Evolutionary conservation across 305 asterid species (phyloP).

Genomic region (Fraxinus sp.): DNA sequence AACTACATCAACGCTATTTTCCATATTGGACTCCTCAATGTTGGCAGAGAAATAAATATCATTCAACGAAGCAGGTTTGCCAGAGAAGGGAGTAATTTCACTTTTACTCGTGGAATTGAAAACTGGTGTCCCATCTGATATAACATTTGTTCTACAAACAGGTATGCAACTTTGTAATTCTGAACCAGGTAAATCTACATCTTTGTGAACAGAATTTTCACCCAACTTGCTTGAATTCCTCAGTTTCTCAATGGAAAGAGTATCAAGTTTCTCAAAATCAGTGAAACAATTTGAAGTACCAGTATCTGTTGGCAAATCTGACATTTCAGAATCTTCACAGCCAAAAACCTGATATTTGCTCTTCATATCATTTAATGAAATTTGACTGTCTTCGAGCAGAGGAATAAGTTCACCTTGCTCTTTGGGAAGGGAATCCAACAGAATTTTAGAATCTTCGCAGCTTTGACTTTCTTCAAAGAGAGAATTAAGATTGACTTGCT

Average conservation of each 20-base stretch:
- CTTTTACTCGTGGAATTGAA: slow-evolving; percentile 20
- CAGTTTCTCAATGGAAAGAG: slow-evolving; percentile 28
- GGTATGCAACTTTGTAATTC: slow-evolving; percentile 26
- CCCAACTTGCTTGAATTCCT: slow-evolving; percentile 29
- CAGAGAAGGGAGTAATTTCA: slow-evolving; percentile 13
- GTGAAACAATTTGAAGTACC: slow-evolving; percentile 17
- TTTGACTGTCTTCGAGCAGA: slow-evolving; percentile 24
- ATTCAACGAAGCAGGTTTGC: slow-evolving; percentile 27
- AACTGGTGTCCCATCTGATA: slow-evolving; percentile 29
- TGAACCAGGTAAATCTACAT: slow-evolving; percentile 32
- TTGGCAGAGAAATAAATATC: slow-evolving; percentile 24
- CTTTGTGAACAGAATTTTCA: slow-evolving; percentile 30
- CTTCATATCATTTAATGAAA: slow-evolving; percentile 24
- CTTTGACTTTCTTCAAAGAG: slow-evolving; percentile 19
- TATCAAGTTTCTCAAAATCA: slow-evolving; percentile 27
- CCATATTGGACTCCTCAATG: slow-evolving; percentile 35
- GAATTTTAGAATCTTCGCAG: slow-evolving; percentile 13
- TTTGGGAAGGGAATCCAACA: slow-evolving; percentile 25
- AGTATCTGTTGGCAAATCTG: slow-evolving; percentile 26
- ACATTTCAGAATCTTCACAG: slow-evolving; percentile 29
- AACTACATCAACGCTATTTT: slow-evolving; percentile 28
- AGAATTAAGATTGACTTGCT: slow-evolving; percentile 5
- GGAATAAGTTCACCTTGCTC: slow-evolving; percentile 19
- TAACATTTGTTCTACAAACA: slow-evolving; percentile 22
- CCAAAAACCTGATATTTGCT: slow-evolving; percentile 25